Evolutionary conservation across 2,329 filamentous ascomycete species (phyloP), one percentile per base, ranked within the genome.

Genomic region (Verruconis gallopava): DNA sequence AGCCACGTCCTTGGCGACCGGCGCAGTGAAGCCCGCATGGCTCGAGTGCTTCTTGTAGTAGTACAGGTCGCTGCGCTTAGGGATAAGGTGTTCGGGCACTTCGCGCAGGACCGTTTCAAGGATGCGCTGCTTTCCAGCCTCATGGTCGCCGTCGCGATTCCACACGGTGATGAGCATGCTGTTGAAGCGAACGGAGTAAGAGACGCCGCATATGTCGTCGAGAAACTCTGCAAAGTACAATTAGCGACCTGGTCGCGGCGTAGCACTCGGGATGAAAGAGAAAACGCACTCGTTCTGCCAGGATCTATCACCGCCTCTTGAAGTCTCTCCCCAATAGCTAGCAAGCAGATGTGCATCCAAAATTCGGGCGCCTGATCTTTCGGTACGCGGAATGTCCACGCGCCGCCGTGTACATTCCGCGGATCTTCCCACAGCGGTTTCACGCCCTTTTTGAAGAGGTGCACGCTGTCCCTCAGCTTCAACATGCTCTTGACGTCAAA

Each of bases 1-100:
- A 39, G 37, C 3, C 30, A 20, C 41, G 4, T 11, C 20, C n/a
- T 20, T 30, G 11, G 41, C 19, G 9, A 32, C 37, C 18, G 42
- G 38, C 22, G 42, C 42, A 14, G 17, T 45, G 66, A 86, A 94
- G 12, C 83, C 84, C 44, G 79, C 77, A 62, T 95, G 86, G 58
- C 93, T 85, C 34, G 78, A 75, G 65, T 96, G 89, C 61, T 80
- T 83, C 68, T 91, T 91, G 67, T 94, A 95, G 60, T 75, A 79
- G 65, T 83, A 86, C 58, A 75, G 66, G 30, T 64, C 64, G 25
- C 68, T 62, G 20, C 63, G 63, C 64, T 81, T 81, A 30, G 85
- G 85, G 45, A 69, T 69, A 50, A 93, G 64, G 56, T 91, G 82
- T 1, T 71, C 64, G 4, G 80, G 80, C 21, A 95, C 67, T 49